phyloP scores from a whole-genome alignment of 2,329 filamentous ascomycete genomes.

The Calonectria crousiana region DNA sequence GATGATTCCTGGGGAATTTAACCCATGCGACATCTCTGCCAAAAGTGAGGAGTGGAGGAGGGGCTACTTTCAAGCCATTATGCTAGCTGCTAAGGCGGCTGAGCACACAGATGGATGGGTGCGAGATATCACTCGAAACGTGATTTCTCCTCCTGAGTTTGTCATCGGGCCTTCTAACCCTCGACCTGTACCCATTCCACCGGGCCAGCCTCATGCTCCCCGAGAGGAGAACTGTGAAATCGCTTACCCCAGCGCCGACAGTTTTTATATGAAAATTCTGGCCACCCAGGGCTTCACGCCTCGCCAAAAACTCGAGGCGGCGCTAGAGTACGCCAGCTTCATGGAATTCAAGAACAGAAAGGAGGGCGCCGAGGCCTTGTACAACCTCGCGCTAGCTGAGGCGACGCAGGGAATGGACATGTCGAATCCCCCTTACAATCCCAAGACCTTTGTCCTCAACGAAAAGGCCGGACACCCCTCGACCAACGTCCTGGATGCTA shows the following conservation, averaged over 20 bases:
- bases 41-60: conserved; percentile 88
- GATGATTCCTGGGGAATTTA: conserved; percentile 76
- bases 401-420: conserved; percentile 69
- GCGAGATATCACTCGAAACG: conserved; percentile 73
- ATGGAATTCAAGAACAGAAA: conserved; percentile 80
- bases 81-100: conserved; percentile 80
- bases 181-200: conserved; percentile 78
- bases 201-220: conserved; percentile 72
- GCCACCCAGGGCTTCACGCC: conserved; percentile 83
- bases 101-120: conserved; percentile 88
- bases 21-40: conserved; percentile 75
- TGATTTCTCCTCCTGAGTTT: conserved; percentile 78
- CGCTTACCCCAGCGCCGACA: conserved; percentile 78
- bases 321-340: conserved; percentile 86
- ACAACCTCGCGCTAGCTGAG: conserved; percentile 81
- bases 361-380: conserved; percentile 78
- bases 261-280: conserved; percentile 84
- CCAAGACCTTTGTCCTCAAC: conserved; percentile 73
- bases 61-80: conserved; percentile 86
- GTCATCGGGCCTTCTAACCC: conserved; percentile 89
- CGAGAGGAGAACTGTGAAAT: conserved; percentile 80
- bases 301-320: conserved; percentile 84
- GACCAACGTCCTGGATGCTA: conserved; percentile 78
- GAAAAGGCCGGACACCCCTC: conserved; percentile 71
- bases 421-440: conserved; percentile 63